Conservation (phyloP, 148 eudicot species). For the Dianthus caryophyllus region DNA sequence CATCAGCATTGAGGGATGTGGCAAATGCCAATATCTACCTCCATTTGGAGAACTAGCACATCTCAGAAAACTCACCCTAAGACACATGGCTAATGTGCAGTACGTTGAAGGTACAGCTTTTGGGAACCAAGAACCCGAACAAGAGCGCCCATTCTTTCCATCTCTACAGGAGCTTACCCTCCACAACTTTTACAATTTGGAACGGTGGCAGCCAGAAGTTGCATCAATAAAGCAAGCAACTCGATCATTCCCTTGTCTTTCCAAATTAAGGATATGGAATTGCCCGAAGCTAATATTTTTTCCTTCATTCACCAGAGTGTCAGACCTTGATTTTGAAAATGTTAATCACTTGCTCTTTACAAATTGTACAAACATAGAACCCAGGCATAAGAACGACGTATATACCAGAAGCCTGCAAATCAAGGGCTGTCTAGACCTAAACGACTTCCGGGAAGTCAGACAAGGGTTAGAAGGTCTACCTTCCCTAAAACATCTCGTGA, state of each 20-base stretch:
- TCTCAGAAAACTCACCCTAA: slow-evolving; percentile 25
- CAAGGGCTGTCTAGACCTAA: slow-evolving; percentile 16
- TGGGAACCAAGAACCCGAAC: background rate
- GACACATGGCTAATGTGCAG: slow-evolving; percentile 29
- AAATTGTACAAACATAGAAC: slow-evolving; percentile 10
- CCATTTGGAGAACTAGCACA: slow-evolving; percentile 21
- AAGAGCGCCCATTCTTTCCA: slow-evolving; percentile 11
- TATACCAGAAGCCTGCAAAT: slow-evolving; percentile 16
- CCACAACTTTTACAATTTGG: slow-evolving; percentile 23
- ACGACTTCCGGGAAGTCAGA: slow-evolving; percentile 15
- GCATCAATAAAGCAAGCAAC: background rate
- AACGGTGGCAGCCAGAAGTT: slow-evolving; percentile 19
- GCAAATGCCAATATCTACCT: slow-evolving; percentile 26
- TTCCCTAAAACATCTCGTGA: slow-evolving; percentile 12
- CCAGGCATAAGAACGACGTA: background rate
- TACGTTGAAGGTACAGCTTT: background rate
- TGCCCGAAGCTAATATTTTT: slow-evolving; percentile 26
- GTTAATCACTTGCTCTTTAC: slow-evolving; percentile 24
- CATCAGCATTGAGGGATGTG: slow-evolving; percentile 30
- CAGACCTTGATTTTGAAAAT: slow-evolving; percentile 19
- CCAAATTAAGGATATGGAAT: slow-evolving; percentile 26
- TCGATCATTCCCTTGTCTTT: slow-evolving; percentile 19
- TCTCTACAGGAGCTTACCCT: slow-evolving; percentile 27
- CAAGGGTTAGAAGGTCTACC: slow-evolving; percentile 16
- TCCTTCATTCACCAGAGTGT: slow-evolving; percentile 16